Conservation (phyloP, 495 filamentous ascomycete species). For the Neurospora sp. region DNA sequence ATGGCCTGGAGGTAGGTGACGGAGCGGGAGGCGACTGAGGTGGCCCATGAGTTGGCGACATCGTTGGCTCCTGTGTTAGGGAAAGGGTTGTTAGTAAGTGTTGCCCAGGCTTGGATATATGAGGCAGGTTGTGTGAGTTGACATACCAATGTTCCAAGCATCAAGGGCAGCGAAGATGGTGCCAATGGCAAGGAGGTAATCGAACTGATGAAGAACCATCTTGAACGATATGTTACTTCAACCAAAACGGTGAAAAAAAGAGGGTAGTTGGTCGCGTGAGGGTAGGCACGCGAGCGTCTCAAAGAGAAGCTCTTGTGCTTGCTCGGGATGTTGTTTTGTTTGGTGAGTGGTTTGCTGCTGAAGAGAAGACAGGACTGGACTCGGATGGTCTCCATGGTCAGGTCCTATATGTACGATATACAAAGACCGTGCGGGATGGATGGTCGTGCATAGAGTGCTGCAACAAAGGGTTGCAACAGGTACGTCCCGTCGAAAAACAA, state of each 20-base stretch:
- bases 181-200: slow-evolving; percentile 67
- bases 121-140: not conserved
- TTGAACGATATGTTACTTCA: not conserved
- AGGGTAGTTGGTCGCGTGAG: not conserved
- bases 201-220: slow-evolving; percentile 43
- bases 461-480: not conserved
- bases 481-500: not conserved
- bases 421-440: not conserved
- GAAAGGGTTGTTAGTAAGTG: not conserved
- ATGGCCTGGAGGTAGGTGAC: slow-evolving; percentile 55
- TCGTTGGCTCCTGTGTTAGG: slow-evolving; percentile 49
- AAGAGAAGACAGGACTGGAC: not conserved
- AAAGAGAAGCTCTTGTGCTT: not conserved
- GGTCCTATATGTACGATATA: not conserved
- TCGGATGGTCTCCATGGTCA: not conserved
- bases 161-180: slow-evolving; percentile 67
- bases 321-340: not conserved
- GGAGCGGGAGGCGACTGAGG: slow-evolving; percentile 57
- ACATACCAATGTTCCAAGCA: slow-evolving; percentile 54
- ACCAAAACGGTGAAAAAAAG: not conserved
- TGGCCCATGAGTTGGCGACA: slow-evolving; percentile 70
- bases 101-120: not conserved
- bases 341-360: not conserved
- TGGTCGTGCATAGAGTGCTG: not conserved
- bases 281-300: not conserved